Base-by-base conservation (phyloP, 371 early-diverging fungal genomes). In the Mucor circinelloides region DNA sequence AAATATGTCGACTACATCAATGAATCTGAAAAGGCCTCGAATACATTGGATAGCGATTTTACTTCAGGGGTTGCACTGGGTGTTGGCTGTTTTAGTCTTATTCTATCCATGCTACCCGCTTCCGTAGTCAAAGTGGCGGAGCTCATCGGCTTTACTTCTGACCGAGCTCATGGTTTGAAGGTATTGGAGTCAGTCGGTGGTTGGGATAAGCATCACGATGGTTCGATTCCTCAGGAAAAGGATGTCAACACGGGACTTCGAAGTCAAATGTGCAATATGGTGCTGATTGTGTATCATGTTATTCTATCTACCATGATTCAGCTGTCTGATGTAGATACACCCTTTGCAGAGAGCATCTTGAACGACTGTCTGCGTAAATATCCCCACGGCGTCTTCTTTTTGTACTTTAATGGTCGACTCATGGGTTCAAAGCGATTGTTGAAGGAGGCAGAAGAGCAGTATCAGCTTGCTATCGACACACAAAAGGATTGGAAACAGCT, bases 401-500 rank as follows among this genome's bases (percentile, higher is more conserved):
- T 91, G 52, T 90, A 82, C 70, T 84, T 89, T 46, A 77, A 75
- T 27, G 92, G 87, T 6, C 80, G 88, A 31, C 70, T 84, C 10
- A 81, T 80, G 48, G 79, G 83, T 58, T 75, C 84, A 21, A 72
- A 83, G 63, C 77, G 79, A 6, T 48, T 79, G 17, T 71, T 90
- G 7, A 77, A 76, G 6, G 69, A 75, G 10, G 89, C 93, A 9
- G 82, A 85, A 30, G 70, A 40, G 19, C 79, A 78, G 28, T 90
- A 87, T 60, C 55, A 70, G 21, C 48, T 62, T 23, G 78, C 88
- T 2, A 81, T 87, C 17, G 69, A 70, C 6, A 74, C 75, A 36
- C 85, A 73, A 64, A 75, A 76, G 27, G 90, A 91, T n/a, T 93
- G 92, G 93, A 80, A 83, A 25, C 92, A 91, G 72, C 77, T 93